Base-by-base conservation (phyloP, 2,329 filamentous ascomycete species). In the Penicillium sp. region DNA sequence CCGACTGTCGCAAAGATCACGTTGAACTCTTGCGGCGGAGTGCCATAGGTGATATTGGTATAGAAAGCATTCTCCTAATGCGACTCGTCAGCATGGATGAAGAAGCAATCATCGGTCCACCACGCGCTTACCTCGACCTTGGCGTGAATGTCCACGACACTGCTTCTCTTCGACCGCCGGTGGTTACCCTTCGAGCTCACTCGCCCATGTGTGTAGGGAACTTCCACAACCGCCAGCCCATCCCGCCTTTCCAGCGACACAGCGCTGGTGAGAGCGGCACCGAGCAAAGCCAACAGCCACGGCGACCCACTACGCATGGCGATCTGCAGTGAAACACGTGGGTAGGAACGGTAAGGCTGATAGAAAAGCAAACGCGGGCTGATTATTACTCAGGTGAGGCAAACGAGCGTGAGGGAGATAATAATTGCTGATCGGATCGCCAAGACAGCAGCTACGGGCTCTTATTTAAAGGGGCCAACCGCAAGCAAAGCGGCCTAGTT, bases 261-360 rank as follows among this genome's bases (percentile, higher is more conserved):
- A 4, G 40, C 41, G 29, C 41, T 23, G 14, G 37, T 14, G 7
- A 35, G 32, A 21, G 34, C 27, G 7, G 28, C 18, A n/a, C 33
- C 26, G 31, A 31, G 13, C 20, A 47, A 25, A 30, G 16, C 44
- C 4, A 41, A n/a, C n/a, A 47, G 28, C 32, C 35, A 43, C n/a
- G 15, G 29, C 33, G 36, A 38, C 21, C 32, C 33, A 39, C 40
- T 32, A 23, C 41, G 41, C 44, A 47, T 47, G 17, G 15, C 33
- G 36, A 38, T 41, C 31, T n/a, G n/a, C n/a, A n/a, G n/a, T n/a
- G n/a, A n/a, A n/a, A n/a, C n/a, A n/a, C n/a, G n/a, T n/a, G n/a
- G n/a, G n/a, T n/a, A n/a, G n/a, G n/a, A n/a, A n/a, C n/a, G n/a
- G n/a, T n/a, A n/a, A n/a, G n/a, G n/a, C n/a, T n/a, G n/a, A n/a